A percentile compares a stretch with the other conserved stretches of the same genome.
Evolutionary conservation across 2,329 filamentous ascomycete species (phyloP).

Genomic region (Periconia macrospinosa): DNA sequence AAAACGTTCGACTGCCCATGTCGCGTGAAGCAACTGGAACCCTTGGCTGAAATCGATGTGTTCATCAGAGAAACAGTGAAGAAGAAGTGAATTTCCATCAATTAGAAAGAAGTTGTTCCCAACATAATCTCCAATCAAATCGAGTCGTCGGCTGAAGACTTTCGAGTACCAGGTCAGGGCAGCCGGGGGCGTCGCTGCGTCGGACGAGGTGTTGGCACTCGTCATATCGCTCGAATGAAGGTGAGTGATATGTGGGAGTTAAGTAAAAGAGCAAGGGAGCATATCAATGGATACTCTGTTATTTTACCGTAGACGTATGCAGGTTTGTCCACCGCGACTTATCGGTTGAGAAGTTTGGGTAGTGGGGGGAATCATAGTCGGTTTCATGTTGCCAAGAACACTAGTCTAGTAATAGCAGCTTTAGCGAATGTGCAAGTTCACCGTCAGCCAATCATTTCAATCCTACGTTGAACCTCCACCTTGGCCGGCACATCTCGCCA

Average conservation of each 20-base stretch:
- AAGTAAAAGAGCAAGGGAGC: not conserved
- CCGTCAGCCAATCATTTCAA: not conserved
- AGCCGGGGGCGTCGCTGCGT: conserved; percentile 5
- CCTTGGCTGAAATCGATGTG: conserved; percentile 67
- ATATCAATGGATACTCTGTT: not conserved
- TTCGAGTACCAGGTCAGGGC: conserved; percentile 39
- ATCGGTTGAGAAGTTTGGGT: not conserved
- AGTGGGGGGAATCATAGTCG: not conserved
- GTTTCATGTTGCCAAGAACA: not conserved
- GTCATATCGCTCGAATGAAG: not conserved
- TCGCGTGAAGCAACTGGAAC: conserved; percentile 71
- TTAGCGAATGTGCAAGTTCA: not conserved
- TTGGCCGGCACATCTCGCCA: too few relatives aligned
- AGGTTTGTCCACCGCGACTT: not conserved
- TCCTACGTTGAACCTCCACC: too few relatives aligned
- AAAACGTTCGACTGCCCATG: conserved; percentile 69
- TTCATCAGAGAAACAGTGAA: conserved; percentile 63
- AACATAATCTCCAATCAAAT: conserved; percentile 73
- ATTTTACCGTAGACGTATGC: not conserved
- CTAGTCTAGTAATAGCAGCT: not conserved
- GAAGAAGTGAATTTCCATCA: conserved; percentile 72
- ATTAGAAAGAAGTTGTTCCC: conserved; percentile 73
- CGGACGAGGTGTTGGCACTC: not conserved
- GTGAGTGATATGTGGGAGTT: not conserved
- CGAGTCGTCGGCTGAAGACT: conserved; percentile 41